Evolutionary conservation across 257 asterid species (phyloP), one percentile per base, ranked within the genome.

Genomic region (Gardenia jasminoides): DNA sequence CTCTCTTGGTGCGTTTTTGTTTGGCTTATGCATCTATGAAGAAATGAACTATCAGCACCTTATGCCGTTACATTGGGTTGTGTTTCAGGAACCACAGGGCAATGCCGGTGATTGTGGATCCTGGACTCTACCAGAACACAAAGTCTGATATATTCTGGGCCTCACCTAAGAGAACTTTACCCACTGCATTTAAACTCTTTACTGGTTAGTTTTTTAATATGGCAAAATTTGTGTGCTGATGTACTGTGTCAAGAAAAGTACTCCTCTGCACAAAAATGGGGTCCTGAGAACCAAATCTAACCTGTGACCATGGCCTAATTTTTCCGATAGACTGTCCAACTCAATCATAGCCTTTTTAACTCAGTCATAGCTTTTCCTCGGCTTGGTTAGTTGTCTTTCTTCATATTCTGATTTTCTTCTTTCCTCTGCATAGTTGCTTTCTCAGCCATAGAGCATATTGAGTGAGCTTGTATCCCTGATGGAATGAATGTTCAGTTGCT

Each of bases 141-240:
- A 88, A 88, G 70, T 81, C 89, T 9, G 88, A 88, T 47, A 66
- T 88, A 82, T 86, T 84, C 75, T 82, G 83, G 83, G 91, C 81
- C 65, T n/a, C 74, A 2, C 89, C 89, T 12, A 70, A 24, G 61
- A 84, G 91, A 82, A 22, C 39, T 43, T 83, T 88, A 52, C 91
- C 91, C 20, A 82, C 78, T 65, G 81, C 89, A 61, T 88, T 86
- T 85, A 96, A 89, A 87, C 82, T 96, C 82, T 96, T 93, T 81
- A 88, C 98, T 8, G 98, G 98, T 96, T 68, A 86, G 97, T 90
- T 72, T 66, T 79, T 19, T 41, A 67, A 81, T 24, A 39, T 33
- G 48, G 15, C 20, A 33, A 58, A 41, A 36, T 26, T 22, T 43
- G 28, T 71, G 46, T 78, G 66, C 73, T 24, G 76, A 68, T 68